Percentiles rank a stretch among this genome's conserved stretches.
Evolutionary conservation across 2,329 filamentous ascomycete species (phyloP).

Genomic region (Intubia oerlemansii): DNA sequence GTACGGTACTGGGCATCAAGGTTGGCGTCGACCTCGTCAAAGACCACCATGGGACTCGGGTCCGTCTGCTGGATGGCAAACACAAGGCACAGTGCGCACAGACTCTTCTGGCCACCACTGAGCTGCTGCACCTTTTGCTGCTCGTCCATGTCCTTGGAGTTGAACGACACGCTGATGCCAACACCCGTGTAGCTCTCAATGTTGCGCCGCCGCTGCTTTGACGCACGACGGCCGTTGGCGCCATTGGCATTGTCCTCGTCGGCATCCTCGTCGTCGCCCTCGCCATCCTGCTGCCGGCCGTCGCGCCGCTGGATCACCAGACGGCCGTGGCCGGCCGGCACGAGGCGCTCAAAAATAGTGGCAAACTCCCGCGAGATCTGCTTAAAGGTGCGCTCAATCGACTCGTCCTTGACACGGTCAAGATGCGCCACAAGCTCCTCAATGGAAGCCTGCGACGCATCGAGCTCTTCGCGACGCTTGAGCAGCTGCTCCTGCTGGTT

Average conservation of each 20-base stretch:
- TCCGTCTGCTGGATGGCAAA: constrained; percentile 98
- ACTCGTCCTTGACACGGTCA: constrained; percentile 90
- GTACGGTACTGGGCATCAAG: constrained; percentile 95
- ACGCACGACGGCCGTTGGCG: constrained; percentile 17
- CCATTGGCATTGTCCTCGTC: no score
- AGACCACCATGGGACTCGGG: constrained; percentile 95
- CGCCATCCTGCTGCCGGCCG: constrained; percentile 43
- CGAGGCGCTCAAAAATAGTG: constrained; percentile 81
- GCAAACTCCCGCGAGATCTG: constrained; percentile 90
- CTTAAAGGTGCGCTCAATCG: constrained; percentile 95
- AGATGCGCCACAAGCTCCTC: constrained; percentile 81
- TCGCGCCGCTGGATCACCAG: constrained; percentile 83
- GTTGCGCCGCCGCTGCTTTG: constrained; percentile 40
- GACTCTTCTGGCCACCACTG: constrained; percentile 93
- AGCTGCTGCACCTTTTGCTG: constrained; percentile 96
- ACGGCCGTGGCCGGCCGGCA: constrained; percentile 78
- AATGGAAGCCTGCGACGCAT: constrained; percentile 69
- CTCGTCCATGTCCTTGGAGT: constrained; percentile 85
- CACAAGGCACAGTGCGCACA: constrained; percentile 91
- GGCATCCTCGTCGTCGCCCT: constrained; percentile 41
- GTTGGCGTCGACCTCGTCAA: constrained; percentile 97
- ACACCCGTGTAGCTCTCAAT: constrained; percentile 96
- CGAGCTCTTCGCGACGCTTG: constrained; percentile 67
- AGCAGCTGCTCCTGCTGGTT: constrained; percentile 74
- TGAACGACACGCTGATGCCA: constrained; percentile 94